Conservation (phyloP, 106 monocot species). For the Acorus gramineus region DNA sequence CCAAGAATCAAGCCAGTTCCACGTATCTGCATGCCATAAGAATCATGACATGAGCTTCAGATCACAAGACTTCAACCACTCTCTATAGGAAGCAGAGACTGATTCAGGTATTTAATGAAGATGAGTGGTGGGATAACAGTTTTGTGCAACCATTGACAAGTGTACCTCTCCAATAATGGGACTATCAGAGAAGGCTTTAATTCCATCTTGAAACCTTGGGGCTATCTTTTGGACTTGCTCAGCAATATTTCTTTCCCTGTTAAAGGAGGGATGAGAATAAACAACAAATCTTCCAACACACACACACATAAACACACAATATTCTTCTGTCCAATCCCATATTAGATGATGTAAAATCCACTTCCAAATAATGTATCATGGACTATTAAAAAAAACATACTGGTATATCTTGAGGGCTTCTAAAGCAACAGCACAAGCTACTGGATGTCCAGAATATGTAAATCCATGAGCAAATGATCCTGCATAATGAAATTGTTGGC, state of each 20-base stretch:
- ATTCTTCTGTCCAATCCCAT: too few relatives aligned
- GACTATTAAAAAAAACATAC: slow-evolving; percentile 16
- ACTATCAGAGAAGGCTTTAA: slow-evolving; percentile 69
- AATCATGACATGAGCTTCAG: too few relatives aligned
- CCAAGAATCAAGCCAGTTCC: slow-evolving; percentile 84
- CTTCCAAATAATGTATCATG: too few relatives aligned
- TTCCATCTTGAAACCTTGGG: slow-evolving; percentile 82
- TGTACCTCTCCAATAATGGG: slow-evolving; percentile 93
- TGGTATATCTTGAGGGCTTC: slow-evolving; percentile 89
- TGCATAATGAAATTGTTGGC: slow-evolving; percentile 1
- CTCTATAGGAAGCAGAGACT: background rate
- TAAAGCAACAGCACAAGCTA: slow-evolving; percentile 85
- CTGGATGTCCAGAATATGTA: slow-evolving; percentile 97
- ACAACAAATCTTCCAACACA: too few relatives aligned
- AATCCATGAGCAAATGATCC: slow-evolving; percentile 96
- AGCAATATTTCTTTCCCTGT: slow-evolving; percentile 75
- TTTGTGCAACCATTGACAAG: background rate
- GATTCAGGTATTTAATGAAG: background rate
- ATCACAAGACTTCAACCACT: too few relatives aligned
- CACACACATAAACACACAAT: too few relatives aligned
- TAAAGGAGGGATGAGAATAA: background rate
- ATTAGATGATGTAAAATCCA: too few relatives aligned
- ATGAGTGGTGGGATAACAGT: background rate
- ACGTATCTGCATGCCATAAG: slow-evolving; percentile 43
- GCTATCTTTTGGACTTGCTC: slow-evolving; percentile 47